Percentiles rank a stretch among this genome's conserved stretches.
These are phyloP conservation scores for Gnetum montanum DNA, from an alignment of 75 land plant genomes.

Conservation along the genomic window DNA sequence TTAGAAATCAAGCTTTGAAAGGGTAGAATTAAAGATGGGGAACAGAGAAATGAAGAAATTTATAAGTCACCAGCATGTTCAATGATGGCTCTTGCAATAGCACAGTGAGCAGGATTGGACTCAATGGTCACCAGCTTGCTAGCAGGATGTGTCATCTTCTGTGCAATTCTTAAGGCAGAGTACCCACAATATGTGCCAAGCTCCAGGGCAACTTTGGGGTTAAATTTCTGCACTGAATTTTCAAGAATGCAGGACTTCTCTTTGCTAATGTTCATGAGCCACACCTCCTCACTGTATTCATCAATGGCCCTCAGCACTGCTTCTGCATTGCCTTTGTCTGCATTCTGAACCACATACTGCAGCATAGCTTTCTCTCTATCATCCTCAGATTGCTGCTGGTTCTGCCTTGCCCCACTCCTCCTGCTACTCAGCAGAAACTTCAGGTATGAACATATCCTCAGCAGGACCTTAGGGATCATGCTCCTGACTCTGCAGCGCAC, in stretches of 20 bases:
- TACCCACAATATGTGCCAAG: conserved; percentile 20
- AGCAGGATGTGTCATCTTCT: conserved; percentile 1
- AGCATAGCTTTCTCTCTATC: conserved; percentile 11
- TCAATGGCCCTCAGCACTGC: conserved; percentile 14
- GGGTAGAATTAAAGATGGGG: too few species aligned
- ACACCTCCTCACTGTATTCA: conserved; percentile 5
- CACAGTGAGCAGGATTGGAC: background rate
- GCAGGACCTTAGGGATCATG: too few species aligned
- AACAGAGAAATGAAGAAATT: too few species aligned
- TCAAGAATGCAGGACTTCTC: conserved; percentile 18
- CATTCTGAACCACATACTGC: conserved; percentile 8
- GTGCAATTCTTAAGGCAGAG: conserved; percentile 16
- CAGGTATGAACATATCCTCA: conserved; percentile 1
- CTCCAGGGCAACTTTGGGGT: conserved; percentile 15
- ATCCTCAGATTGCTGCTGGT: conserved; percentile 7
- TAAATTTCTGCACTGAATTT: conserved; percentile 1
- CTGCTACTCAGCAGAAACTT: background rate
- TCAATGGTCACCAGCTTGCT: conserved; percentile 14
- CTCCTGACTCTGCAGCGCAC: too few species aligned
- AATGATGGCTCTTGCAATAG: conserved; percentile 9
- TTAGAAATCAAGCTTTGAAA: too few species aligned
- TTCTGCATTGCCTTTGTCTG: conserved; percentile 12
- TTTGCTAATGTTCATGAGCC: conserved; percentile 20
- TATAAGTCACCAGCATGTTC: conserved; percentile 27
- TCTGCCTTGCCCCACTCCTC: background rate